Evolutionary conservation across 2,329 filamentous ascomycete genomes (phyloP).

Genomic region (Epichloe baconii): DNA sequence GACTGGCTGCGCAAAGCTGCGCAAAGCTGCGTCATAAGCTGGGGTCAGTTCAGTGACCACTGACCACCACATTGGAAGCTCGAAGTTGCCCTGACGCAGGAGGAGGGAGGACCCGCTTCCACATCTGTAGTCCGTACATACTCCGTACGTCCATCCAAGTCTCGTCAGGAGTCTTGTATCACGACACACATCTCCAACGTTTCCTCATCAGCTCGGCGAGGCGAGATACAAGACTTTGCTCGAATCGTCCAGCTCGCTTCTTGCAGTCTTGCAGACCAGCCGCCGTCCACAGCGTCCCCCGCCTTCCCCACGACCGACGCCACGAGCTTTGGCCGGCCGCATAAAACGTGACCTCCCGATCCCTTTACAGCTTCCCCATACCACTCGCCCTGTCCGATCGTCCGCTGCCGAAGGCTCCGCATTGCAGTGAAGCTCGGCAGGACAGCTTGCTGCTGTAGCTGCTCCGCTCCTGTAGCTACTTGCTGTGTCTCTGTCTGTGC

Average conservation of each 20-base stretch:
- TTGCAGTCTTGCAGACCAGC: neutral
- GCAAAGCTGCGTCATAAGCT: neutral
- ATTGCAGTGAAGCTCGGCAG: neutral
- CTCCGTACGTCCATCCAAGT: neutral
- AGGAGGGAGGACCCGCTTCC: too few relatives aligned
- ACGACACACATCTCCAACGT: neutral
- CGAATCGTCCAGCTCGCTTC: neutral
- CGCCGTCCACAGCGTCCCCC: neutral
- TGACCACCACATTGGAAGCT: neutral
- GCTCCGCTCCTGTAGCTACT: too few relatives aligned
- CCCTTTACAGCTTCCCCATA: neutral
- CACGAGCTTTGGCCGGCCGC: constrained; percentile 12
- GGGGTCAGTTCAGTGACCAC: neutral
- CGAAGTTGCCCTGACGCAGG: too few relatives aligned
- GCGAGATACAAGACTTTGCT: neutral
- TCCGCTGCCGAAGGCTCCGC: neutral
- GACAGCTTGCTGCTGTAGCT: neutral
- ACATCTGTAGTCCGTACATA: neutral
- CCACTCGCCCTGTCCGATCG: neutral
- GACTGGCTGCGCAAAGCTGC: neutral
- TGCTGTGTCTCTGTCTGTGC: neutral
- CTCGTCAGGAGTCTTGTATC: neutral
- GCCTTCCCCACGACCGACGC: neutral
- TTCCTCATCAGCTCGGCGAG: neutral
- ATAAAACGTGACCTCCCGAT: constrained; percentile 17